Evolutionary conservation across 2,329 filamentous ascomycete genomes (phyloP).

Genomic region (Grosmannia clavigera): DNA sequence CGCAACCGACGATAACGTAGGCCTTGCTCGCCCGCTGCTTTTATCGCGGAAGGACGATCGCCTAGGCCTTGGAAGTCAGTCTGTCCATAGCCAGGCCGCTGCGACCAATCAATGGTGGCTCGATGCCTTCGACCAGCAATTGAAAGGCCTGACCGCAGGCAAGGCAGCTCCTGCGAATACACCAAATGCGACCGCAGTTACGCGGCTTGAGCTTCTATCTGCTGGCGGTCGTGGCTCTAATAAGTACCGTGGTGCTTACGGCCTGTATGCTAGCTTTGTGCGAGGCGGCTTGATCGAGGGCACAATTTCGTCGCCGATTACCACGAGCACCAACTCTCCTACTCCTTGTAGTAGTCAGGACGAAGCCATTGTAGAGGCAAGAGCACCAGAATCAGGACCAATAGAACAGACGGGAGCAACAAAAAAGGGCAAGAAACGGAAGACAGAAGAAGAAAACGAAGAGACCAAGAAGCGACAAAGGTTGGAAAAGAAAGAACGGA

Average conservation of each 20-base stretch:
- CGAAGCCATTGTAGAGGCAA: slow-evolving; percentile 12
- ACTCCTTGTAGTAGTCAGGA: not conserved
- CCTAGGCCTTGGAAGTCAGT: slow-evolving; percentile 68
- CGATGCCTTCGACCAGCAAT: slow-evolving; percentile 80
- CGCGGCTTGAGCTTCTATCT: slow-evolving; percentile 34
- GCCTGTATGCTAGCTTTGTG: slow-evolving; percentile 75
- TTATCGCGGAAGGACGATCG: slow-evolving; percentile 72
- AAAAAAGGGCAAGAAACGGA: not conserved
- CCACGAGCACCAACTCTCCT: slow-evolving; percentile 7
- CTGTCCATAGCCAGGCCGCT: slow-evolving; percentile 45
- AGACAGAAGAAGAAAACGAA: not conserved
- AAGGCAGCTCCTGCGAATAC: slow-evolving; percentile 45
- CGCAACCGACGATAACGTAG: slow-evolving; percentile 55
- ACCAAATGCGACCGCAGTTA: slow-evolving; percentile 33
- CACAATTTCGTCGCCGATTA: slow-evolving; percentile 36
- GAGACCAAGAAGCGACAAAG: slow-evolving; percentile 11
- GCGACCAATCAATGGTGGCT: slow-evolving; percentile 91
- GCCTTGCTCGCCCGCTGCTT: slow-evolving; percentile 72
- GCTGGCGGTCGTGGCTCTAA: slow-evolving; percentile 31
- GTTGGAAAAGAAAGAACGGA: slow-evolving; percentile 25
- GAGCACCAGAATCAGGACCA: slow-evolving; percentile 19
- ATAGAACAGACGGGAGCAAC: not conserved
- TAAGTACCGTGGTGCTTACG: slow-evolving; percentile 48
- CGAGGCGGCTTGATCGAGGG: slow-evolving; percentile 66
- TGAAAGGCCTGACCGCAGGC: slow-evolving; percentile 60